Evolutionary conservation across 2,329 filamentous ascomycete genomes (phyloP).

Genomic region (Botrytis paeoniae): DNA sequence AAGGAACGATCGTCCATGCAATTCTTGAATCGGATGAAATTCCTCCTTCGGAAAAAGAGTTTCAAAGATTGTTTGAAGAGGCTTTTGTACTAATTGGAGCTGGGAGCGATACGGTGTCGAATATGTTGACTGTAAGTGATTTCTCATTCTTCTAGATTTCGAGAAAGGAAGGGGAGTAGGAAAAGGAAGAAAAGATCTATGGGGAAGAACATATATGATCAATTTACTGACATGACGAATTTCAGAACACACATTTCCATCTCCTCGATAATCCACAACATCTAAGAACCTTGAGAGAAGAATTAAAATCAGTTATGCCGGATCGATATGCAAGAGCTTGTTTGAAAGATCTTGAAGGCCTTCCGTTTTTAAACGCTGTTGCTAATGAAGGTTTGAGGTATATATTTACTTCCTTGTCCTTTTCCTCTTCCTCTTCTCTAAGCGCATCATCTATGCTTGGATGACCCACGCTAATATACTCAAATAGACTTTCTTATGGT

Average conservation of each 20-base stretch:
- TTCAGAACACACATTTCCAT: constrained; percentile 21
- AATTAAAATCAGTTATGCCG: constrained; percentile 21
- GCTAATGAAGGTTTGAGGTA: constrained; percentile 26
- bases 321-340: constrained; percentile 9
- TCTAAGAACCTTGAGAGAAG: constrained; percentile 22
- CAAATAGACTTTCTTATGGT: constrained; percentile 24
- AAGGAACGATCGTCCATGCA: constrained; percentile 25
- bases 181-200: not conserved
- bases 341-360: constrained; percentile 28
- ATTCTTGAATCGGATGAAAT: constrained; percentile 25
- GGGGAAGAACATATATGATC: accelerated
- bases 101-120: constrained; percentile 27
- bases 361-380: constrained; percentile 19
- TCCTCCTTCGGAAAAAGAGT: constrained; percentile 23
- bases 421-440: not conserved
- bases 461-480: not conserved
- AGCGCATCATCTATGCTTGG: not conserved
- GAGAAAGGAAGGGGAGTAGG: not conserved
- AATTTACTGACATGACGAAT: not conserved
- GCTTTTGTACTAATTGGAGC: constrained; percentile 28
- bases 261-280: constrained; percentile 26
- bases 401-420: not conserved
- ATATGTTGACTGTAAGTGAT: constrained; percentile 16
- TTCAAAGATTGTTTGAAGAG: constrained; percentile 26
- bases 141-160: not conserved